phyloP scores from a whole-genome alignment of 2,329 filamentous ascomycete species.

The Sarocladiaceae sp. region DNA sequence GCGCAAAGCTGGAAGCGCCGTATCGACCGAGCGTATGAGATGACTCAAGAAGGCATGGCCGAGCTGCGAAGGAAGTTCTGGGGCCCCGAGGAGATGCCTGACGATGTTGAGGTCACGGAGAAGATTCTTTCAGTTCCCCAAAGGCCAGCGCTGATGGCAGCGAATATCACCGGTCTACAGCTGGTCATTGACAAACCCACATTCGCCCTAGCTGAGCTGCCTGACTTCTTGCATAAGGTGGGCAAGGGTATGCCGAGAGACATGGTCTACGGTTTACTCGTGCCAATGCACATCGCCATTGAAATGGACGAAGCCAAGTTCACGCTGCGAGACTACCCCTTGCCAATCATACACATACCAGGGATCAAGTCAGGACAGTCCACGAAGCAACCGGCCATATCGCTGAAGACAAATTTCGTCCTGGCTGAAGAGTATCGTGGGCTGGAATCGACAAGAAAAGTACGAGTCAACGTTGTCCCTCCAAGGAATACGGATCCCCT shows the following conservation, averaged over 20 bases:
- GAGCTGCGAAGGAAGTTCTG: slow-evolving; percentile 76
- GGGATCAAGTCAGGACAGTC: slow-evolving; percentile 74
- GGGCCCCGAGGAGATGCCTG: slow-evolving; percentile 72
- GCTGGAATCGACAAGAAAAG: slow-evolving; percentile 69
- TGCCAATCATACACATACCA: slow-evolving; percentile 87
- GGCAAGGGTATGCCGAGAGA: slow-evolving; percentile 95
- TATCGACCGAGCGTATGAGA: slow-evolving; percentile 69
- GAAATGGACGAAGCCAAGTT: slow-evolving; percentile 85
- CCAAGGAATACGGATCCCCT: slow-evolving; percentile 51
- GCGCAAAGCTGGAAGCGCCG: slow-evolving; percentile 86
- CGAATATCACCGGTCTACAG: slow-evolving; percentile 77
- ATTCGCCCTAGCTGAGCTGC: slow-evolving; percentile 75
- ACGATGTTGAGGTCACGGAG: slow-evolving; percentile 77
- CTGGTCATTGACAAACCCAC: slow-evolving; percentile 86
- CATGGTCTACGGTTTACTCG: slow-evolving; percentile 81
- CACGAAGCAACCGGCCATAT: slow-evolving; percentile 71
- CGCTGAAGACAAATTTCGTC: slow-evolving; percentile 84
- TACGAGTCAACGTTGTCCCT: slow-evolving; percentile 79
- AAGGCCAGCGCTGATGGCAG: slow-evolving; percentile 74
- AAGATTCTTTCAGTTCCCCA: slow-evolving; percentile 79
- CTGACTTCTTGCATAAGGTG: slow-evolving; percentile 77
- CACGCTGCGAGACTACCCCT: slow-evolving; percentile 85
- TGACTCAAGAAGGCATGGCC: slow-evolving; percentile 66
- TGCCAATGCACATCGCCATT: slow-evolving; percentile 85
- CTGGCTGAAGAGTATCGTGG: slow-evolving; percentile 90